Percentiles rank a stretch among this genome's conserved stretches.
Conservation (phyloP, 2,329 filamentous ascomycete species). For the Phialocephala subalpina region DNA sequence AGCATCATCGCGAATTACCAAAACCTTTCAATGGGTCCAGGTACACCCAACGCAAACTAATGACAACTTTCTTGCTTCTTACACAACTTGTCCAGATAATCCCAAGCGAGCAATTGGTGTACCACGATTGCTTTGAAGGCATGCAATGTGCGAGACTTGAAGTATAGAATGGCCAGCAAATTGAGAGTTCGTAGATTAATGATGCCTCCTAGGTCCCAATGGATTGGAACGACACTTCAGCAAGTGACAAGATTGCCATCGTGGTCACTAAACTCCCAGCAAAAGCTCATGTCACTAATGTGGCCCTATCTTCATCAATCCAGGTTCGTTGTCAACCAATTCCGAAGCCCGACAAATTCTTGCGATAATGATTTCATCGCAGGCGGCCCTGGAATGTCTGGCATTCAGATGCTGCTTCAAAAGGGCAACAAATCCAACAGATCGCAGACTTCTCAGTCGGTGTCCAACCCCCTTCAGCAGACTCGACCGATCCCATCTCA, state of each 20-base stretch:
- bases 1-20: neutral
- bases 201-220: neutral
- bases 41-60: neutral
- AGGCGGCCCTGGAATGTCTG: neutral
- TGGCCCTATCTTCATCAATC: slow-evolving; percentile 1
- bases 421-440: neutral
- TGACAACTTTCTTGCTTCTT: neutral
- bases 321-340: neutral
- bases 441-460: neutral
- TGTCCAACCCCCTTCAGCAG: neutral
- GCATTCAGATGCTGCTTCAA: neutral
- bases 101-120: neutral
- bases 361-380: neutral
- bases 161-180: neutral
- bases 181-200: neutral
- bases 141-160: neutral
- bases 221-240: neutral
- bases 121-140: neutral
- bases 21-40: neutral
- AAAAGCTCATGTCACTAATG: neutral
- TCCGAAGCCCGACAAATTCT: neutral
- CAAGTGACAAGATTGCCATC: neutral
- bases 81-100: neutral
- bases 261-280: neutral
- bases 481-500: neutral